Conservation (phyloP, 768 basidiomycete genomes). For the Chalciporus chontae region DNA sequence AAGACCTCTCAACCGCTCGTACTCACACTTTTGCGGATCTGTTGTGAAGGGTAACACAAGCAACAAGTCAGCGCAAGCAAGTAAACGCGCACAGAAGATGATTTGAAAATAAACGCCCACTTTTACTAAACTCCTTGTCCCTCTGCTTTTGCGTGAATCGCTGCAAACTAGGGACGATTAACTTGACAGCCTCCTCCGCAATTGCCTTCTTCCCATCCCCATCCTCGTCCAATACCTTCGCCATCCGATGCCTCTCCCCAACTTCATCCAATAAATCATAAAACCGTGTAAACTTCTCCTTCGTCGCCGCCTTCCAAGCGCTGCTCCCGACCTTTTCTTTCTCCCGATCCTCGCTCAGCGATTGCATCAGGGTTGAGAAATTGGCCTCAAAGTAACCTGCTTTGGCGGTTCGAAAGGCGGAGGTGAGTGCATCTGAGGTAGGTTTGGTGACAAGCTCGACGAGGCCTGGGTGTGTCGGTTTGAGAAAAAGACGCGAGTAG, state of each 20-base stretch:
- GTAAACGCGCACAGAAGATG: neutral
- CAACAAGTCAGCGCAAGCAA: neutral
- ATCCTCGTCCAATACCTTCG: slow-evolving; percentile 70
- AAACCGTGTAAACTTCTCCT: slow-evolving; percentile 82
- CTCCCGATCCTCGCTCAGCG: slow-evolving; percentile 45
- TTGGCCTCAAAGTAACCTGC: slow-evolving; percentile 83
- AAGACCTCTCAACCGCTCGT: neutral
- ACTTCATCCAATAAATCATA: slow-evolving; percentile 80
- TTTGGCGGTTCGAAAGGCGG: slow-evolving; percentile 75
- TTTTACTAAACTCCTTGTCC: slow-evolving; percentile 84
- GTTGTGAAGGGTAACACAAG: neutral
- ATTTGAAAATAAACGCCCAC: slow-evolving; percentile 39
- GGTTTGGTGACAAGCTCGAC: slow-evolving; percentile 55
- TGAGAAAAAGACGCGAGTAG: slow-evolving; percentile 52
- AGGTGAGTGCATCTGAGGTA: slow-evolving; percentile 59
- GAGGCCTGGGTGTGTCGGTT: slow-evolving; percentile 46
- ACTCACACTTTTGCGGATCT: slow-evolving; percentile 56
- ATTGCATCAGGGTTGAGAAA: slow-evolving; percentile 72
- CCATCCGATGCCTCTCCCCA: slow-evolving; percentile 68
- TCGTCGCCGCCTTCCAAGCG: slow-evolving; percentile 53
- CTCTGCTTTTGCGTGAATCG: slow-evolving; percentile 71
- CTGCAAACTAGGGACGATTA: slow-evolving; percentile 72
- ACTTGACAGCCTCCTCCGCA: slow-evolving; percentile 70
- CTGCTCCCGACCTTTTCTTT: slow-evolving; percentile 45
- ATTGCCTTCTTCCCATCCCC: slow-evolving; percentile 53